A percentile compares a stretch with the other conserved stretches of the same genome.
Conservation (phyloP, 2,329 filamentous ascomycete genomes). For the Chaetomium sp. region DNA sequence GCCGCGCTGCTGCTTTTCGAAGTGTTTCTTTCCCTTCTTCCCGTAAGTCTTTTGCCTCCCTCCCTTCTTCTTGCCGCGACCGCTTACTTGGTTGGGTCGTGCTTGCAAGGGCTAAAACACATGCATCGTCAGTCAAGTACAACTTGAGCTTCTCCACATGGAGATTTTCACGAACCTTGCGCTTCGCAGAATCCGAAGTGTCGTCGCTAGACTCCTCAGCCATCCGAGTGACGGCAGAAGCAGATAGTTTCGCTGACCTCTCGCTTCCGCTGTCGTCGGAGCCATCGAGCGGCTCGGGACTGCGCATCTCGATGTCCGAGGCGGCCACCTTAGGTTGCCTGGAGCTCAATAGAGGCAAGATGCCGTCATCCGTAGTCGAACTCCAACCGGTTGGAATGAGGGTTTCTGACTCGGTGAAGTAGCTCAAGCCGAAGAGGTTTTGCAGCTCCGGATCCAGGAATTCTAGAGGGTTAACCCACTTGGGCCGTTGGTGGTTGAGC, state of each 20-base stretch:
- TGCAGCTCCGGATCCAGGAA: constrained; percentile 66
- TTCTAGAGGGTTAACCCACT: constrained; percentile 54
- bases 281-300: constrained; percentile 51
- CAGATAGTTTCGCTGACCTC: constrained; percentile 43
- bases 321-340: constrained; percentile 48
- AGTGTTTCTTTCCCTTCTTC: constrained; percentile 53
- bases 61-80: constrained; percentile 48
- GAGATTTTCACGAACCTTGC: constrained; percentile 41
- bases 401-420: constrained; percentile 60
- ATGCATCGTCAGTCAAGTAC: constrained; percentile 15
- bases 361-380: constrained; percentile 58
- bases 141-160: constrained; percentile 1
- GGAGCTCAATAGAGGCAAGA: constrained; percentile 56
- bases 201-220: constrained; percentile 61
- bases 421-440: constrained; percentile 76
- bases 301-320: constrained; percentile 52
- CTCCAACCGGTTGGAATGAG: constrained; percentile 72
- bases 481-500: constrained; percentile 55
- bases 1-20: constrained; percentile 48
- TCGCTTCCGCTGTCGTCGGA: constrained; percentile 59
- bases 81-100: constrained; percentile 32
- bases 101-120: constrained; percentile 24
- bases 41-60: constrained; percentile 48
- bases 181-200: constrained; percentile 42
- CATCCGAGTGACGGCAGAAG: constrained; percentile 54